Base-by-base conservation (phyloP, 257 asterid species). In the Misopates orontium region DNA sequence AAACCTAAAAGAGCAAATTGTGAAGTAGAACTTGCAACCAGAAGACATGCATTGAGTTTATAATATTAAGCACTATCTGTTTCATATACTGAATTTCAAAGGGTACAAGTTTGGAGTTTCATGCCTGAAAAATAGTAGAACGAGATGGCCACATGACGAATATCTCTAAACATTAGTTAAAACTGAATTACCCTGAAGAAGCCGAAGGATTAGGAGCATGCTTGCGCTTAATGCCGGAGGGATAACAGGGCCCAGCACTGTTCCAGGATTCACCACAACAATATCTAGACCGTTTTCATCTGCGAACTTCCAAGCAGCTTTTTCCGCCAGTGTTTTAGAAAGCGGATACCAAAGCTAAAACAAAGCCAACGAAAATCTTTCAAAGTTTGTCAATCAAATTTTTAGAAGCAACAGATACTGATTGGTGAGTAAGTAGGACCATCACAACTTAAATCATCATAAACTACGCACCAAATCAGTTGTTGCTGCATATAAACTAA, bases 261-360 rank as follows among this genome's bases (percentile, higher is more conserved):
- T 76, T 61, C 95, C 96, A 5, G 96, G 98, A 75, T 88, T 85
- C 77, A 91, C 84, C 76, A 89, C 96, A 19, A 84, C 96, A 55
- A 91, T 49, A 79, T 87, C 86, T 72, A 89, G 36, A 69, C 71
- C 78, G 18, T 85, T 87, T 73, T 79, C 93, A 81, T 79, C 73
- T 0, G 96, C 84, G 79, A 87, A 87, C 68, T 89, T 77, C 98
- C 98, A 91, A 18, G 96, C 92, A 75, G 95, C 96, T 73, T 89
- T 85, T 62, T 91, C 98, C 49, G 98, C 95, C 19, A 80, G 82
- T 54, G 80, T 79, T 76, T 91, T 91, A 8, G 98, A 91, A 51
- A 87, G 82, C 17, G 94, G 75, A 78, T 91, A 91, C 98, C 95
- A 89, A 18, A 81, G 47, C 98, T 91, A 75, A 45, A 17, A 60